Conservation (phyloP, 176 grass and related monocot species). For the Elymus sibiricus region DNA sequence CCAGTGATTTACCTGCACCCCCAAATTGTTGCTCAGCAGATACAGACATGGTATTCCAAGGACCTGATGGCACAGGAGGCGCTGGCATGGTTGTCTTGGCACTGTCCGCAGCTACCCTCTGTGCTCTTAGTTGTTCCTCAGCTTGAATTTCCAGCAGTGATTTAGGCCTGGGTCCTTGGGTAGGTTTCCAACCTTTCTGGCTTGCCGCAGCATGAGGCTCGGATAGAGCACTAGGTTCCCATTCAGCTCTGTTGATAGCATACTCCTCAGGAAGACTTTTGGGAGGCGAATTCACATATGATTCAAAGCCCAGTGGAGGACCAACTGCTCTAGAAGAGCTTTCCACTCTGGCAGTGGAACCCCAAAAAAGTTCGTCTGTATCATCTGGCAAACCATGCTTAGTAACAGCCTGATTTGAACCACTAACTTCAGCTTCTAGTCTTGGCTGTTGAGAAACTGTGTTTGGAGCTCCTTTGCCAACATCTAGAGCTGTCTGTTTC, state of each 20-base stretch:
- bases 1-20: conserved; percentile 31
- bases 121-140: conserved; percentile 74
- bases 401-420: conserved; percentile 41
- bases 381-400: conserved; percentile 51
- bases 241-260: conserved; percentile 49
- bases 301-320: conserved; percentile 15
- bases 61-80: conserved; percentile 33
- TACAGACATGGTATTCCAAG: conserved; percentile 56
- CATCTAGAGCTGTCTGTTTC: conserved; percentile 47
- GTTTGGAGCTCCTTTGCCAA: conserved; percentile 54
- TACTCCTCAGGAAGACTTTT: conserved; percentile 44
- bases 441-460: conserved; percentile 36
- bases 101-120: conserved; percentile 47
- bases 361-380: conserved; percentile 45
- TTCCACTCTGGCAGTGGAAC: conserved; percentile 29
- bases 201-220: conserved; percentile 37
- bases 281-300: conserved; percentile 12
- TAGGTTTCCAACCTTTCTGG: conserved; percentile 72
- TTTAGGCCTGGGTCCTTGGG: conserved; percentile 74
- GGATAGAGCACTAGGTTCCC: conserved; percentile 32
- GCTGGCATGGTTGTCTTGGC: conserved; percentile 23
- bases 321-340: conserved; percentile 19
- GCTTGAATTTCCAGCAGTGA: conserved; percentile 93
- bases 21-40: conserved; percentile 46
- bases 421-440: conserved; percentile 44